These are phyloP conservation scores for Salix purpurea DNA, from an alignment of 345 rosid genomes.

Conservation along the genomic window DNA sequence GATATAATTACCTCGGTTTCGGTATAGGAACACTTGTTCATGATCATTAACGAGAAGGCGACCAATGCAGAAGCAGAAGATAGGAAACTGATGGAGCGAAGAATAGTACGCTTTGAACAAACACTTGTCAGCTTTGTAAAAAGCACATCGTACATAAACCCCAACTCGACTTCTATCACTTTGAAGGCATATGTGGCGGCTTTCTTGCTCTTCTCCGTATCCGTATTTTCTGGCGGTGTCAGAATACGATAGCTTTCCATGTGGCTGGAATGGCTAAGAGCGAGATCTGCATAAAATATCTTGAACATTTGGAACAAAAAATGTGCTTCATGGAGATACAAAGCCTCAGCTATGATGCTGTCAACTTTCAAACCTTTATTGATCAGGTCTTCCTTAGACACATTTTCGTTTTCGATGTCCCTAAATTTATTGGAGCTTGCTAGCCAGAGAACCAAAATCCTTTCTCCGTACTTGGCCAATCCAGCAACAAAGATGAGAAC, in stretches of 20 bases:
- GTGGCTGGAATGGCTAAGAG: too few species aligned
- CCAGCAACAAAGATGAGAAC: conserved; percentile 19
- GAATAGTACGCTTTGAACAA: neutral
- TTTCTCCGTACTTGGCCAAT: conserved; percentile 4
- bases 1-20: neutral
- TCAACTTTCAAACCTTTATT: too few species aligned
- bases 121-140: neutral
- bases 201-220: too few species aligned
- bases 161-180: conserved; percentile 11
- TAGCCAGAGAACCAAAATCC: conserved; percentile 14
- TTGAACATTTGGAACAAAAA: too few species aligned
- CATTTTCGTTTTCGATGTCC: too few species aligned
- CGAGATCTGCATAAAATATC: too few species aligned
- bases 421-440: neutral
- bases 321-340: too few species aligned
- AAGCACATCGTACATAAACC: conserved; percentile 16
- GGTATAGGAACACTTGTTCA: neutral
- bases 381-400: too few species aligned
- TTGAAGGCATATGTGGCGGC: conserved; percentile 7
- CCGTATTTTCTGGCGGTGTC: too few species aligned
- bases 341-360: too few species aligned
- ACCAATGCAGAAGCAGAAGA: neutral
- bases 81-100: neutral
- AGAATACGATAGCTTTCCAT: too few species aligned
- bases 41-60: neutral